Base-by-base conservation (phyloP, 768 basidiomycete species). In the Boletus barrowsii region DNA sequence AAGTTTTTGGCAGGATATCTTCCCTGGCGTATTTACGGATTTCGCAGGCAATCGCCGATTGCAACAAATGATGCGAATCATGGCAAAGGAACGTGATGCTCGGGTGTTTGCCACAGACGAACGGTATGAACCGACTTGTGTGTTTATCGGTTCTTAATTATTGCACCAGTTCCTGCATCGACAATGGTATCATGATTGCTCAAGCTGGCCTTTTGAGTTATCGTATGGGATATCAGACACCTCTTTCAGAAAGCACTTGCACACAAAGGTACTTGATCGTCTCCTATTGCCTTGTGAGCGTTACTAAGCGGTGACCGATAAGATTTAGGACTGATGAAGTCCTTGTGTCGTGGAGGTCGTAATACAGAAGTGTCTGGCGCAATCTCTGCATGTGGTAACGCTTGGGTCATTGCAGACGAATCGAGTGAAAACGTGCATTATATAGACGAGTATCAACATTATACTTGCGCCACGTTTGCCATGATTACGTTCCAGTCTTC, bases 141-240 rank as follows among this genome's bases (percentile, higher is more conserved):
- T 15, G 45, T 44, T 41, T 49, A 35, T 37, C 17, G 35, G 33
- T 15, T 15, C 10, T 29, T 45, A 46, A 49, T 10, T 18, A 18
- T 41, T 42, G 37, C 20, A n/a, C n/a, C 62, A 96, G 95, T 50
- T 98, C 96, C 72, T 98, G 97, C 72, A 98, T 99, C 56, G 97
- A 99, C 70, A 99, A 99, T 62, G 97, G 97, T 1, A 96, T 98
- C 62, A 99, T 99, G 97, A 98, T 99, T 51, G 96, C 97, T 3
- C 97, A 99, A 66, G 97, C 97, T 7, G 97, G 97, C 6, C 79
- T 99, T 29, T 77, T 99, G 36, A 84, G 87, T 57, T 93, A 84
- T 69, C 81, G 97, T 3, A 98, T 95, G 93, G 97, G 96, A 24
- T 79, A 84, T 56, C 72, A 73, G 44, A 98, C 94, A 0, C 80